These are phyloP conservation scores for Iris macrosiphon DNA, from an alignment of 106 monocot genomes.

Conservation along the genomic window DNA sequence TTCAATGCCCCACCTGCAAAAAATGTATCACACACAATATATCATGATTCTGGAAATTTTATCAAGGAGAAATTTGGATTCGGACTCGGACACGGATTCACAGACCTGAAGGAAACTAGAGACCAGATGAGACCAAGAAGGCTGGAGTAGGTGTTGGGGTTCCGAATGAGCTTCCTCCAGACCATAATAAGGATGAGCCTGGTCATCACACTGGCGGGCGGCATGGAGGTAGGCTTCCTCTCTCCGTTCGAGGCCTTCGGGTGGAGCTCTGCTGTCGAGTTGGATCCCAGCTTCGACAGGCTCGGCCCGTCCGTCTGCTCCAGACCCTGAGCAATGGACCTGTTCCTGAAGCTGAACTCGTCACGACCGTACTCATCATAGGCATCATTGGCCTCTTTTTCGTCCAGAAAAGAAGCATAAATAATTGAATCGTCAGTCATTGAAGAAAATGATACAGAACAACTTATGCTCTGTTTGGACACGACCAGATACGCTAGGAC, in stretches of 20 bases:
- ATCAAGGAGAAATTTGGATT: background rate
- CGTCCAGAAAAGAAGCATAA: no score
- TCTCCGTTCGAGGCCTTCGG: constrained; percentile 2
- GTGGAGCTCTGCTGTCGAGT: constrained; percentile 33
- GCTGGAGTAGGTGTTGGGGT: constrained; percentile 58
- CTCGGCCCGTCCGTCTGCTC: constrained; percentile 13
- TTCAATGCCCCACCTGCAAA: constrained; percentile 22
- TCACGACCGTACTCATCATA: constrained; percentile 14
- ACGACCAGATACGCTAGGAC: no score
- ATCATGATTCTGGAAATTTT: no score
- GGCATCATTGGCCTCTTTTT: background rate
- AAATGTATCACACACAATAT: background rate
- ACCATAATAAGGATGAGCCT: constrained; percentile 61
- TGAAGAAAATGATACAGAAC: no score
- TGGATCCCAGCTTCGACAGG: constrained; percentile 27
- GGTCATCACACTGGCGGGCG: constrained; percentile 50
- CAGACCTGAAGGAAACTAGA: constrained; percentile 43
- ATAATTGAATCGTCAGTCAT: no score
- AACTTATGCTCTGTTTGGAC: no score
- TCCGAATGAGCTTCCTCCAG: constrained; percentile 57
- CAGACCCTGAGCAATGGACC: background rate
- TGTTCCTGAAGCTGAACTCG: constrained; percentile 43
- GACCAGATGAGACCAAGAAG: constrained; percentile 45
- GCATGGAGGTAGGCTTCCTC: constrained; percentile 17
- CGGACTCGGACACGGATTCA: background rate